Evolutionary conservation across 495 filamentous ascomycete species (phyloP).

Genomic region (Pseudomonodictys pantanalensis): DNA sequence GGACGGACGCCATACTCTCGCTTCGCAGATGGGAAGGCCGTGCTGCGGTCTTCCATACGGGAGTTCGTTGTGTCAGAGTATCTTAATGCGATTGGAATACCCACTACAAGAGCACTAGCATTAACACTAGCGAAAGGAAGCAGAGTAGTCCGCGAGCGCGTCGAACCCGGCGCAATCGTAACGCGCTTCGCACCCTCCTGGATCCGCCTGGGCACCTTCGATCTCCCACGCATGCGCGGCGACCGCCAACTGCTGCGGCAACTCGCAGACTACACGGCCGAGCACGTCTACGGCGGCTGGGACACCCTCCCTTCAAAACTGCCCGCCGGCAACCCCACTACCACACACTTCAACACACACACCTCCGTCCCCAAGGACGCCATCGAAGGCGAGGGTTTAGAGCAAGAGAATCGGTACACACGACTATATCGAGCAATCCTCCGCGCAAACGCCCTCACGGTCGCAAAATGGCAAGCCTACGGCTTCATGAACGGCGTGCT

Average conservation of each 20-base stretch:
- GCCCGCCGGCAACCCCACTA: conserved; percentile 43
- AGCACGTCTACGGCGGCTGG: conserved; percentile 85
- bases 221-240: conserved; percentile 75
- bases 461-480: conserved; percentile 94
- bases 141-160: conserved; percentile 71
- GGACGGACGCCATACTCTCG: conserved; percentile 91
- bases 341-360: conserved; percentile 37
- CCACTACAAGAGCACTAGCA: conserved; percentile 80
- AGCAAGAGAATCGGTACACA: conserved; percentile 77
- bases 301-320: conserved; percentile 65
- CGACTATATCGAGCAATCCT: conserved; percentile 85
- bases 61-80: conserved; percentile 87
- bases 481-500: conserved; percentile 98
- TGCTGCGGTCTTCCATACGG: conserved; percentile 83
- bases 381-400: conserved; percentile 61
- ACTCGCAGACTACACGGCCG: conserved; percentile 76
- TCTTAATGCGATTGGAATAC: conserved; percentile 78
- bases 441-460: conserved; percentile 80
- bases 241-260: conserved; percentile 70
- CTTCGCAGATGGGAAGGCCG: conserved; percentile 96
- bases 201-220: conserved; percentile 93
- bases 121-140: conserved; percentile 70
- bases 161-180: conserved; percentile 94
- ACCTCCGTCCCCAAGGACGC: conserved; percentile 54
- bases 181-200: conserved; percentile 86